phyloP scores from a whole-genome alignment of 148 eudicot genomes.

The Rhododendron molle region DNA sequence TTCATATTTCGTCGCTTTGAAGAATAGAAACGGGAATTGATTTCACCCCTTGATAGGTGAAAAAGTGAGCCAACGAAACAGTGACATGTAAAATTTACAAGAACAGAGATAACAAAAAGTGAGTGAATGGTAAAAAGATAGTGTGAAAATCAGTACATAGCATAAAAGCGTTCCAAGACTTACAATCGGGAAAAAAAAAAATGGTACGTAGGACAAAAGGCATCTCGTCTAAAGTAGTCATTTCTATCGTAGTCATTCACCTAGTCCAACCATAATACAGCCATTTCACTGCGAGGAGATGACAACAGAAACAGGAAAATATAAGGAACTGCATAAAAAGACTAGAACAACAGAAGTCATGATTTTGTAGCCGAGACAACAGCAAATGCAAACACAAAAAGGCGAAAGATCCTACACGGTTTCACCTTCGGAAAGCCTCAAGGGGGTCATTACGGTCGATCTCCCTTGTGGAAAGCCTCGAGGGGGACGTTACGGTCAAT shows the following conservation, averaged over 20 bases:
- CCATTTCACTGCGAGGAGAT: background rate
- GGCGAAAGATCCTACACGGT: background rate
- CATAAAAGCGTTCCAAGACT: background rate
- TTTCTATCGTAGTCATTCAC: background rate
- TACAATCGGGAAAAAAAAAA: background rate
- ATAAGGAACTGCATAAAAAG: background rate
- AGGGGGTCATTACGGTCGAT: no score
- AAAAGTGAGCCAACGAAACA: background rate
- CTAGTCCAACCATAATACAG: background rate
- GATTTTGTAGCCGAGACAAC: background rate
- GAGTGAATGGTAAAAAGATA: background rate
- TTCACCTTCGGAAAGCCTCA: background rate
- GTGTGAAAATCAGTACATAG: background rate
- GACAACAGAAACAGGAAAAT: background rate
- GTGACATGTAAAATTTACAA: background rate
- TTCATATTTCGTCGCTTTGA: background rate
- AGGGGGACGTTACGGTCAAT: slow-evolving; percentile 67
- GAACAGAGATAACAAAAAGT: background rate
- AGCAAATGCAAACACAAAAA: background rate
- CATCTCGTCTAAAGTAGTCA: background rate
- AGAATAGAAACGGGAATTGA: background rate
- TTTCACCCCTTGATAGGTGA: background rate
- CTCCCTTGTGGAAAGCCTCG: slow-evolving; percentile 38
- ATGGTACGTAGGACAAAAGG: background rate
- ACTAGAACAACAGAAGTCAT: background rate